These are phyloP conservation scores for Spatholobus suberectus DNA, from an alignment of 306 rosid species.

Conservation along the genomic window DNA sequence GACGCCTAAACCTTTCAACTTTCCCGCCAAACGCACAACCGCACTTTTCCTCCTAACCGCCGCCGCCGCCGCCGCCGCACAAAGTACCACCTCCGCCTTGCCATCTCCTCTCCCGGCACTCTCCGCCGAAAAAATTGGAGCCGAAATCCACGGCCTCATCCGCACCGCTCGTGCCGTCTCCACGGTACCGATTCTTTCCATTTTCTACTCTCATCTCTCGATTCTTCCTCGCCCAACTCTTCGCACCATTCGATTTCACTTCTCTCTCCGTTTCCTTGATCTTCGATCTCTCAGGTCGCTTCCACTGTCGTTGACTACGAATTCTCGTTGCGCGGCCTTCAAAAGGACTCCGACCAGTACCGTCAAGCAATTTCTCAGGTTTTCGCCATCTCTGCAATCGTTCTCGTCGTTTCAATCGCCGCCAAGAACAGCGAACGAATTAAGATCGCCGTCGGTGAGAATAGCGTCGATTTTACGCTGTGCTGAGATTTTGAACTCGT, in stretches of 20 bases:
- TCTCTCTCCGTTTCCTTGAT: neutral
- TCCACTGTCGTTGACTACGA: constrained; percentile 71
- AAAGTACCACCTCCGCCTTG: constrained; percentile 31
- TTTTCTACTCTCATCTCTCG: neutral
- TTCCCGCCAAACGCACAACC: constrained; percentile 60
- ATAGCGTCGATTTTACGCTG: constrained; percentile 8
- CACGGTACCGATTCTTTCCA: constrained; percentile 51
- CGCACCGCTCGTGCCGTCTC: constrained; percentile 85
- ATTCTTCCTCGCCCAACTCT: neutral
- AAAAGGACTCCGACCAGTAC: constrained; percentile 60
- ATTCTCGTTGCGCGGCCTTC: constrained; percentile 61
- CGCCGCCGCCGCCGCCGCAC: constrained; percentile 38
- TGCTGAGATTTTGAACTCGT: constrained; percentile 17
- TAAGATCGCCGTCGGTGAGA: neutral
- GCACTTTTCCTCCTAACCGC: constrained; percentile 48
- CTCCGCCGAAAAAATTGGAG: constrained; percentile 36
- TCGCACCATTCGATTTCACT: neutral
- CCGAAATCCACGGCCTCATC: constrained; percentile 56
- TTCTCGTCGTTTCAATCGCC: neutral
- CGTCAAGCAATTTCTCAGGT: constrained; percentile 68
- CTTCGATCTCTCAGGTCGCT: constrained; percentile 57
- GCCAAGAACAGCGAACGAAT: constrained; percentile 13
- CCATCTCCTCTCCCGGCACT: constrained; percentile 26
- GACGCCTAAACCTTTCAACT: constrained; percentile 43
- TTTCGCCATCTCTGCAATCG: neutral